Evolutionary conservation across 805 yeast species (phyloP), one percentile per base, ranked within the genome.

Genomic region (Yamadazyma olivae): DNA sequence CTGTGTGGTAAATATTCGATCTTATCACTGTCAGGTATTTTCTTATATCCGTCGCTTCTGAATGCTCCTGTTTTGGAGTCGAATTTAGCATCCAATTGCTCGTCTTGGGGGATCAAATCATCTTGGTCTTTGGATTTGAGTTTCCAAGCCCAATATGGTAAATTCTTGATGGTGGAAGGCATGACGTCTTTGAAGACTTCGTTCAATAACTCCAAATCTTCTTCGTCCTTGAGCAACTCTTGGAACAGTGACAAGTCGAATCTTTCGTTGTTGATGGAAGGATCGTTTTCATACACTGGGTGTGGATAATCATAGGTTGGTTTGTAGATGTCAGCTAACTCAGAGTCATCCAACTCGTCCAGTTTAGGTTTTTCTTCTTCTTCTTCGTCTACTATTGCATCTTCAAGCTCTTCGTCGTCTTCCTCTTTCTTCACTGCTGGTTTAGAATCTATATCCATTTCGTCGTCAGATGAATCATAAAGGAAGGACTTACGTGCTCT

Each of bases 1-100:
- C 93, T 79, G 56, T 89, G 96, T 2, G 95, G 93, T 36, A 90
- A 64, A 53, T 87, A 90, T 40, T 77, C 83, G 10, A 76, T 65
- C 55, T 90, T 90, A 29, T 79, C 71, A 0, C 76, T 69, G 45
- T 89, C 96, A 0, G 83, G 74, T 25, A 87, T 79, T 54, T 83
- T 84, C 30, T 62, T 58, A 53, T 81, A 86, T 0, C 95, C 95
- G 38, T 81, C 78, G 24, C 89, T 79, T 49, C 77, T 74, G 50
- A 83, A 83, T 1, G 85, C 70, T 1, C 89, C 86, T 0, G 81
- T 62, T 0, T 44, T 37, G 35, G 74, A 75, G 28, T 63, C 68
- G 28, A 67, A 54, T 36, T 57, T 44, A 14, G 59, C 27, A 24
- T 59, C 56, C 21, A 65, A 44, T 20, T 51, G 41, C 17, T 54